These are phyloP conservation scores for Mycosphaerella sp. DNA, from an alignment of 2,329 filamentous ascomycete species.

Conservation along the genomic window DNA sequence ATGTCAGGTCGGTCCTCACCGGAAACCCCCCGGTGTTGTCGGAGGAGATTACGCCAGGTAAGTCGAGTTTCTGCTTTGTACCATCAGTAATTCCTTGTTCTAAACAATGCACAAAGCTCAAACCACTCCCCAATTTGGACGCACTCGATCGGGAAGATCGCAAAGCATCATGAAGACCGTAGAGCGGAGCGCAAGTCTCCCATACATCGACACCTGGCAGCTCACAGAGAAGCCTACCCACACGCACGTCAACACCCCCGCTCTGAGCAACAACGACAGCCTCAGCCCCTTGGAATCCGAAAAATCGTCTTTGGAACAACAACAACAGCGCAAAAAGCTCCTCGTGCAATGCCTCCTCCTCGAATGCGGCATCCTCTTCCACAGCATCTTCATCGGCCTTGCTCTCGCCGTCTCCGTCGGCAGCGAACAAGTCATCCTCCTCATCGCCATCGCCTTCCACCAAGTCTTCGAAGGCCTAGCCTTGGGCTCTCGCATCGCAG, in stretches of 20 bases:
- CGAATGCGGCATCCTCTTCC: slow-evolving; percentile 68
- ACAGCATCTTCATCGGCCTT: slow-evolving; percentile 64
- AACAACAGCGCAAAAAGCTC: slow-evolving; percentile 48
- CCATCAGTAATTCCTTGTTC: background rate
- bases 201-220: background rate
- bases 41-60: slow-evolving; percentile 14
- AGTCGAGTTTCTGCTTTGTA: background rate
- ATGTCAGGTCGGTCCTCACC: background rate
- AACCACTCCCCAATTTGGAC: slow-evolving; percentile 66
- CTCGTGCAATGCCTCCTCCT: slow-evolving; percentile 64
- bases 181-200: background rate
- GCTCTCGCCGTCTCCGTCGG: slow-evolving; percentile 60
- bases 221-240: background rate
- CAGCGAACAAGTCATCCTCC: slow-evolving; percentile 54
- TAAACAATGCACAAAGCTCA: slow-evolving; percentile 46
- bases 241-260: background rate
- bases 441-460: slow-evolving; percentile 62
- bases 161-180: slow-evolving; percentile 10
- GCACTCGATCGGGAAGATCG: slow-evolving; percentile 15
- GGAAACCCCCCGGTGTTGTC: background rate
- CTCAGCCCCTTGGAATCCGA: slow-evolving; percentile 7
- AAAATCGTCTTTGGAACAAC: slow-evolving; percentile 25
- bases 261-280: slow-evolving; percentile 11
- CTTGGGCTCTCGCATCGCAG: slow-evolving; percentile 60
- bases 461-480: slow-evolving; percentile 61